These are phyloP conservation scores for Aspergillus fumigatus DNA, from an alignment of 2,329 filamentous ascomycete species.

Conservation along the genomic window DNA sequence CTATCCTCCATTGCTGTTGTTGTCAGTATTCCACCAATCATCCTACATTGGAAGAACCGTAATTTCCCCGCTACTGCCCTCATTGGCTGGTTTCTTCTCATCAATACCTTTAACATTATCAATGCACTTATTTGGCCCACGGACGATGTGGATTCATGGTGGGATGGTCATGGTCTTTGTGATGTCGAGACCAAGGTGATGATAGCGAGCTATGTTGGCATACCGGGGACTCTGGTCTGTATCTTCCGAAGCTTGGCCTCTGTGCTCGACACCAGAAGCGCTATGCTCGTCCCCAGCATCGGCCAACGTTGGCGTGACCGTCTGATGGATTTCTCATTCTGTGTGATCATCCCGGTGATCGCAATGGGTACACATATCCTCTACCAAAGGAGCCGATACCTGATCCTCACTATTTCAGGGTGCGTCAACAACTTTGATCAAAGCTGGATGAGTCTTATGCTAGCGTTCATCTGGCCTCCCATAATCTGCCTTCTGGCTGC, in stretches of 20 bases:
- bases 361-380: slow-evolving; percentile 56
- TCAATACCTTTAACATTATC: slow-evolving; percentile 55
- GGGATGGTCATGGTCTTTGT: slow-evolving; percentile 57
- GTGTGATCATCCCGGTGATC: slow-evolving; percentile 52
- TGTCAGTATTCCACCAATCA: slow-evolving; percentile 53
- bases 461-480: slow-evolving; percentile 54
- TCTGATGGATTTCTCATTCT: slow-evolving; percentile 52
- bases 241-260: slow-evolving; percentile 57
- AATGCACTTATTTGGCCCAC: slow-evolving; percentile 63
- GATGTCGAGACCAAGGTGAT: slow-evolving; percentile 60
- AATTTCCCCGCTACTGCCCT: slow-evolving; percentile 58
- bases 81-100: slow-evolving; percentile 52
- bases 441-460: slow-evolving; percentile 54
- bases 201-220: slow-evolving; percentile 49
- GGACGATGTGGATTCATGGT: slow-evolving; percentile 53
- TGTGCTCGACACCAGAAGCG: slow-evolving; percentile 57
- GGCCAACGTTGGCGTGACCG: slow-evolving; percentile 45
- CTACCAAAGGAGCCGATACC: slow-evolving; percentile 57
- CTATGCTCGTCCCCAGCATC: slow-evolving; percentile 48
- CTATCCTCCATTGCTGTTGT: slow-evolving; percentile 49
- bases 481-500: slow-evolving; percentile 50
- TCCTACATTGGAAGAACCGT: slow-evolving; percentile 56
- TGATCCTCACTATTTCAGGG: slow-evolving; percentile 55
- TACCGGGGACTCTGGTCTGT: slow-evolving; percentile 51
- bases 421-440: slow-evolving; percentile 52